Conservation (phyloP, 2,329 filamentous ascomycete species). For the Mariannaea elegans region DNA sequence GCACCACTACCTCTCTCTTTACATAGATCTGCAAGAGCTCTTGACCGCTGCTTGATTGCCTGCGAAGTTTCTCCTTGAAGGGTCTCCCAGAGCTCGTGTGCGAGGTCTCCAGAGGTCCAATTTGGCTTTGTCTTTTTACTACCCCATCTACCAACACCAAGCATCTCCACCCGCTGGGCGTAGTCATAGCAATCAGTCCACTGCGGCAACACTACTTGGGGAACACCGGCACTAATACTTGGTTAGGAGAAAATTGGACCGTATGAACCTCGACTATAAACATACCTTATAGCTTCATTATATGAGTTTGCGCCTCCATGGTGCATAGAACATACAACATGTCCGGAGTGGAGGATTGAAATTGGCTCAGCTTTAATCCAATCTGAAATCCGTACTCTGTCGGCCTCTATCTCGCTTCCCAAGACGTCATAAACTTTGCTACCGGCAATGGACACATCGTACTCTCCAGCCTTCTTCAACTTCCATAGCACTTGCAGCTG, state of each 20-base stretch:
- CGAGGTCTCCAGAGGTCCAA: conserved; percentile 29
- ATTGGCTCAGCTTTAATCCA: conserved; percentile 53
- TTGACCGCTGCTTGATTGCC: background rate
- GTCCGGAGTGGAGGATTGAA: conserved; percentile 47
- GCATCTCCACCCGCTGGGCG: conserved; percentile 52
- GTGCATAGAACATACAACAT: conserved; percentile 52
- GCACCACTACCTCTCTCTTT: conserved; percentile 3
- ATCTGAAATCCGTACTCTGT: conserved; percentile 47
- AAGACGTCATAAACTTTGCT: conserved; percentile 34
- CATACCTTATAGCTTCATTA: conserved; percentile 49
- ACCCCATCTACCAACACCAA: conserved; percentile 51
- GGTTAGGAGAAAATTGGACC: background rate
- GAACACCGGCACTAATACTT: conserved; percentile 50
- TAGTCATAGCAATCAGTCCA: conserved; percentile 60
- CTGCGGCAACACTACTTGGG: conserved; percentile 54
- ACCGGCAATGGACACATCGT: conserved; percentile 14
- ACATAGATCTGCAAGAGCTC: conserved; percentile 1
- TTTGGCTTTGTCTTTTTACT: conserved; percentile 33
- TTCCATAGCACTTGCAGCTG: conserved; percentile 48
- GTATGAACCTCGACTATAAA: background rate
- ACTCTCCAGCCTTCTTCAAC: conserved; percentile 33
- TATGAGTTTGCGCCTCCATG: conserved; percentile 59
- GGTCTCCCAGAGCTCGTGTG: background rate
- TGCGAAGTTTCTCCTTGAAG: background rate
- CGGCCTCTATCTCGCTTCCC: conserved; percentile 36